A percentile compares a stretch with the other conserved stretches of the same genome.
Conservation (phyloP, 177 flowering plant genomes). For the Vitis hybrid region DNA sequence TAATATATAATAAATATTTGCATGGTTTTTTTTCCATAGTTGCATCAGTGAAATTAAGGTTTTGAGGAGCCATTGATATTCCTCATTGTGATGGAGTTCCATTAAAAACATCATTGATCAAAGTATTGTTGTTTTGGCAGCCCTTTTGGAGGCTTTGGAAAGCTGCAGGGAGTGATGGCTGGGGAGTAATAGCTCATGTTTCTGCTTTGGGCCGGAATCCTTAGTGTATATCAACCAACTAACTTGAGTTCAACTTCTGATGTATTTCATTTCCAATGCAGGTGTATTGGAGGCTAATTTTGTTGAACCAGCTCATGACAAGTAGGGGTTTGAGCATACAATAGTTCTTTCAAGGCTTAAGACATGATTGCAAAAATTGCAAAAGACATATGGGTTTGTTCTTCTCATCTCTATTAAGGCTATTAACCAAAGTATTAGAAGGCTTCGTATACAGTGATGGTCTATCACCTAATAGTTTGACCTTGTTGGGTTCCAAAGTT, state of each 20-base stretch:
- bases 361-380: conserved; percentile 42
- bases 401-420: background rate
- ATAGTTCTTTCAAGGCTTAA: conserved; percentile 70
- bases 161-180: conserved; percentile 82
- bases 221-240: background rate
- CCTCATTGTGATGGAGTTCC: no score
- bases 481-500: background rate
- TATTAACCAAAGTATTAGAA: background rate
- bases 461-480: background rate
- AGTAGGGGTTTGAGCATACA: conserved; percentile 78
- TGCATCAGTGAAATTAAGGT: no score
- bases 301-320: conserved; percentile 82
- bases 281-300: conserved; percentile 60
- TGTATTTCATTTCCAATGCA: conserved; percentile 1
- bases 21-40: background rate
- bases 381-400: conserved; percentile 63
- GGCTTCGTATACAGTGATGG: conserved; percentile 3
- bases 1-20: no score
- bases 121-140: conserved; percentile 31
- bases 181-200: conserved; percentile 69
- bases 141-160: conserved; percentile 95
- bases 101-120: no score
- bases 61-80: no score
- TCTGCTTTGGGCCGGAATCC: background rate
- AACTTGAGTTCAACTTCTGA: background rate